Conservation (phyloP, 306 rosid genomes). For the Inga oerstediana region DNA sequence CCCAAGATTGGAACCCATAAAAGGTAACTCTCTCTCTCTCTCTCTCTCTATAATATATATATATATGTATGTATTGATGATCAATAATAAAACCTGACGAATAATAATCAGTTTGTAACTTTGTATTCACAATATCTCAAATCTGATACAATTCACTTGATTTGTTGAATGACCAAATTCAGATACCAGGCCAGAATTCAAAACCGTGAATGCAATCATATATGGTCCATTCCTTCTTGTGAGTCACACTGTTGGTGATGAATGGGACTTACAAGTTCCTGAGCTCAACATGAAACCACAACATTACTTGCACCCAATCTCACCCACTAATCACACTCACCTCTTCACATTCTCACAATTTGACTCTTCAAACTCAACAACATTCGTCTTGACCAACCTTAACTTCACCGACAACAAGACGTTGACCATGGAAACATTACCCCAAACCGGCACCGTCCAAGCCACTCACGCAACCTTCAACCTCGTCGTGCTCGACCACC, state of each 20-base stretch:
- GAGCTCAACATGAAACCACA: constrained; percentile 23
- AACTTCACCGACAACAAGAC: constrained; percentile 45
- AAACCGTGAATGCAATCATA: constrained; percentile 54
- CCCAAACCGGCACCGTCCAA: neutral
- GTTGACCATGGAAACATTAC: constrained; percentile 32
- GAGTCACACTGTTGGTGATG: constrained; percentile 44
- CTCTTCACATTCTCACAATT: constrained; percentile 49
- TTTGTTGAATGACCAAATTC: neutral
- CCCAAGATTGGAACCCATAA: constrained; percentile 62
- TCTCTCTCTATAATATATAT: too few relatives aligned
- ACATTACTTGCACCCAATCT: constrained; percentile 52
- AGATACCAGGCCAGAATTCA: constrained; percentile 60
- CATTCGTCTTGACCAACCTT: constrained; percentile 36
- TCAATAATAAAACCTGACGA: neutral
- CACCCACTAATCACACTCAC: constrained; percentile 35
- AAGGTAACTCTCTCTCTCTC: constrained; percentile 47
- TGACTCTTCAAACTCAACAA: constrained; percentile 12
- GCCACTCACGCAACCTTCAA: constrained; percentile 54
- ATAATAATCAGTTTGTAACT: neutral
- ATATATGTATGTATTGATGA: too few relatives aligned
- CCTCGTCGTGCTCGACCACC: constrained; percentile 10
- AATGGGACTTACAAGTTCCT: constrained; percentile 45
- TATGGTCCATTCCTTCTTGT: constrained; percentile 62
- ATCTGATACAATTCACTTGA: neutral
- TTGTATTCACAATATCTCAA: neutral